Base-by-base conservation (phyloP, 345 rosid genomes). In the Sisymbrium altissimum region DNA sequence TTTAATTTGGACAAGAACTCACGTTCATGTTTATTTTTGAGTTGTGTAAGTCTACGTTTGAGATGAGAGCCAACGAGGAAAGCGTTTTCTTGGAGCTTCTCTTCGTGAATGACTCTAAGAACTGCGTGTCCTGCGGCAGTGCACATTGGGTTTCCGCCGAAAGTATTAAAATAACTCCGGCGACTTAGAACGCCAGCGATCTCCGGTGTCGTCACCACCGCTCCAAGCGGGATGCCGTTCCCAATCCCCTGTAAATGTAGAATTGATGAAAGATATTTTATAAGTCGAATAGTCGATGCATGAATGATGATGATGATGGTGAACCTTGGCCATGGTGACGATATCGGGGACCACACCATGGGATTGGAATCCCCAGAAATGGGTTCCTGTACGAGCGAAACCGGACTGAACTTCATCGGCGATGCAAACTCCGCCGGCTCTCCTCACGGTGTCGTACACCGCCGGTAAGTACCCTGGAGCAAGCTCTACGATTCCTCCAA, bases 301-400 rank as follows among this genome's bases (percentile, higher is more conserved):
- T 46, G 6, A 39, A 49, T 21, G 14, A 49, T 39, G 38, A 21
- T 15, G 13, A 11, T 43, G 12, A 30, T 44, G 41, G 48, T n/a
- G n/a, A n/a, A 93, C 98, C 96, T 94, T 94, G 58, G 98, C 97
- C 96, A 91, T 85, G 43, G 98, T 94, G 30, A 94, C 98, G 3
- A 94, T 91, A 81, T 91, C 97, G 38, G 98, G 98, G 70, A 88
- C 80, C 58, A 91, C 97, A 21, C 85, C 93, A 17, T 94, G 97
- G 29, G 83, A 53, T 64, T 88, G 91, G 52, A 94, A 94, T n/a
- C 95, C 96, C 96, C 96, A 94, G 73, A 91, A 91, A 68, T 75
- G 32, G 72, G 85, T 76, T 14, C 98, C 98, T 0, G 90, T 89
- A 63, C 98, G 97, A 75, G 81, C 88, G 21, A 82, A 88, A 6